Base-by-base conservation (phyloP, 1,284 basidiomycete species). In the Austroboletus novae-zelandiae region DNA sequence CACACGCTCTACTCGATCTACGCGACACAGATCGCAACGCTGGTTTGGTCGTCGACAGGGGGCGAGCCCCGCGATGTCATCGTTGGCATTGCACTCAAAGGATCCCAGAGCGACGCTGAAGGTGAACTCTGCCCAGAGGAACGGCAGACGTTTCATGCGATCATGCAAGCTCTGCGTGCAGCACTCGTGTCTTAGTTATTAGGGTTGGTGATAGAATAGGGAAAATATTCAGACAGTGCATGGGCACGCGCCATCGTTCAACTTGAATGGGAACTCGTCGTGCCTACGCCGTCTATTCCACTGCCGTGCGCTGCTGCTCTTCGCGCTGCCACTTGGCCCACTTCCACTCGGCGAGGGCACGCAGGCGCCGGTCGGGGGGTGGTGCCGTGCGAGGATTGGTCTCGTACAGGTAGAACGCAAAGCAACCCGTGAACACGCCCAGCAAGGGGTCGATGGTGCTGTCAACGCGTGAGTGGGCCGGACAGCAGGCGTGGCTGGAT, bases 391-490 rank as follows among this genome's bases (percentile, higher is more conserved):
- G 82, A 6, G 92, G 92, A 67, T 94, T 86, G 36, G 77, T 88
- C 68, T 94, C 91, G 70, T 89, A 81, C 20, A 95, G 79, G 65
- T 90, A 84, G 68, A 85, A 94, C 1, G 92, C 92, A 40, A 94
- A 72, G 40, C 86, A 68, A 17, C 92, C 89, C 1, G 91, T 94
- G 66, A 92, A 91, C 40, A 91, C 70, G 13, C 89, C 91, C 17
- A 94, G 72, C 25, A 91, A 54, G 15, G 88, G 87, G 68, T 92
- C 90, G 20, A 91, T 60, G 7, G 72, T 64, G 42, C 86, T 89
- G 54, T 39, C 40, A 17, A 23, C 14, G 23, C 17, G 45, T 55
- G 40, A 49, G 49, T 47, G 43, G 47, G 53, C 42, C 27, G 43
- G 43, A 40, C 23, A 2, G 27, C 27, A 25, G 4, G 23, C 23